phyloP scores from a whole-genome alignment of 2,329 filamentous ascomycete genomes.

The Fusarium odoratissimum region DNA sequence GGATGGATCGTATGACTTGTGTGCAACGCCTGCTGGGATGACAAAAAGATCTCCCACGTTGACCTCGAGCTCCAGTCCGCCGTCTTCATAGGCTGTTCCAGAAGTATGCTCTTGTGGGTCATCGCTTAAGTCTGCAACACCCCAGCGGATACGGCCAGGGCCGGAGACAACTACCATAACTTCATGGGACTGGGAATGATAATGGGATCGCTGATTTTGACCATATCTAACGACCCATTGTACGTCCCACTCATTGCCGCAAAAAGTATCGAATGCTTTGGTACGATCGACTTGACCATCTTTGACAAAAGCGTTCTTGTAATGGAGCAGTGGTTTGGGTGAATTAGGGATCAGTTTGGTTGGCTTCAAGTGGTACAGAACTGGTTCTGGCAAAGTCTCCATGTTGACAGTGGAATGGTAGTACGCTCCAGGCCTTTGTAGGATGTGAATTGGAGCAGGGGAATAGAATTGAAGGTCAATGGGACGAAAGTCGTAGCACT shows the following conservation, averaged over 20 bases:
- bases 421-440: rapidly evolving
- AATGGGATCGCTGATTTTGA: conserved; percentile 13
- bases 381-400: neutral
- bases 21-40: conserved; percentile 12
- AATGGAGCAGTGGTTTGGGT: conserved; percentile 12
- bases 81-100: conserved; percentile 3
- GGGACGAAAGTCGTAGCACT: neutral
- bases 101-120: conserved; percentile 11
- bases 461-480: rapidly evolving
- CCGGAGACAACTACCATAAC: conserved; percentile 13
- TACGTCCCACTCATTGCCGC: conserved; percentile 4
- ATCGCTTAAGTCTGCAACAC: conserved; percentile 12
- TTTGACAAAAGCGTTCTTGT: conserved; percentile 8
- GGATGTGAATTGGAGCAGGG: rapidly evolving
- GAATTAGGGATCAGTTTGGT: conserved; percentile 19
- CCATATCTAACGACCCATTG: conserved; percentile 19
- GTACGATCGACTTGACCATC: conserved; percentile 12
- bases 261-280: conserved; percentile 6
- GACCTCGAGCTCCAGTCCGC: conserved; percentile 6
- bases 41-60: conserved; percentile 18
- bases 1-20: conserved; percentile 6
- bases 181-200: conserved; percentile 14
- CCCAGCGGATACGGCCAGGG: conserved; percentile 11
- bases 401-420: neutral
- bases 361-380: conserved; percentile 10